These are phyloP conservation scores for Neospora caninum DNA, from an alignment of 169 alveolate genomes.

Conservation along the genomic window DNA sequence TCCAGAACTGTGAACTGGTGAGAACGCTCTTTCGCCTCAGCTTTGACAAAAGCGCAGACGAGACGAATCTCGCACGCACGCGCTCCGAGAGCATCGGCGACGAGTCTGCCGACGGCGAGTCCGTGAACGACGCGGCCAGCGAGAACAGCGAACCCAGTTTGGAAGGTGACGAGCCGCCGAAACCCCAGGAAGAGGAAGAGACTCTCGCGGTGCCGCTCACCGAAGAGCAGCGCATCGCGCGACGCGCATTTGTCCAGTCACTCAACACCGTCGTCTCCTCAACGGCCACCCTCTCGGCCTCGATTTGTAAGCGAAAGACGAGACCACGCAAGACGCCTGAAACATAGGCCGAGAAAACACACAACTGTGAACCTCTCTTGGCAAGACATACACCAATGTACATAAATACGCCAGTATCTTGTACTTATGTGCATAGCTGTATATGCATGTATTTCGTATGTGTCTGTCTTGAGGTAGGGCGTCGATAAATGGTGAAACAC, in stretches of 20 bases:
- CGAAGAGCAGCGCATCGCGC: background rate
- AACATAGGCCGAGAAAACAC: too few species aligned
- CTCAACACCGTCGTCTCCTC: slow-evolving; percentile 4
- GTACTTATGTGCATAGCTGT: too few species aligned
- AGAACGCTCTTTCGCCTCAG: background rate
- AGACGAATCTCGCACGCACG: too few species aligned
- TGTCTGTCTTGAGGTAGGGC: too few species aligned
- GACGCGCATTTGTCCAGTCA: background rate
- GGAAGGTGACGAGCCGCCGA: background rate
- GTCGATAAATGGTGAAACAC: too few species aligned
- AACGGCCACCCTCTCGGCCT: background rate
- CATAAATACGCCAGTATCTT: too few species aligned
- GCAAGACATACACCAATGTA: too few species aligned
- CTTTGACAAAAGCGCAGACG: background rate
- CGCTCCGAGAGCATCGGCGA: background rate
- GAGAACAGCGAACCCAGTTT: background rate
- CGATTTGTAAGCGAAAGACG: background rate
- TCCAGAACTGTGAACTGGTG: slow-evolving; percentile 29
- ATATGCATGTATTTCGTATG: too few species aligned
- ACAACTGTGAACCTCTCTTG: too few species aligned
- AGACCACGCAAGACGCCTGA: too few species aligned
- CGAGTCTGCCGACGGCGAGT: background rate
- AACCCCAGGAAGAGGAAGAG: background rate
- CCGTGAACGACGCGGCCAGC: background rate
- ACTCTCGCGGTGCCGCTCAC: background rate